Evolutionary conservation across 1,139 yeast species (phyloP), one percentile per base, ranked within the genome.

Genomic region (Diutina neorugosa): DNA sequence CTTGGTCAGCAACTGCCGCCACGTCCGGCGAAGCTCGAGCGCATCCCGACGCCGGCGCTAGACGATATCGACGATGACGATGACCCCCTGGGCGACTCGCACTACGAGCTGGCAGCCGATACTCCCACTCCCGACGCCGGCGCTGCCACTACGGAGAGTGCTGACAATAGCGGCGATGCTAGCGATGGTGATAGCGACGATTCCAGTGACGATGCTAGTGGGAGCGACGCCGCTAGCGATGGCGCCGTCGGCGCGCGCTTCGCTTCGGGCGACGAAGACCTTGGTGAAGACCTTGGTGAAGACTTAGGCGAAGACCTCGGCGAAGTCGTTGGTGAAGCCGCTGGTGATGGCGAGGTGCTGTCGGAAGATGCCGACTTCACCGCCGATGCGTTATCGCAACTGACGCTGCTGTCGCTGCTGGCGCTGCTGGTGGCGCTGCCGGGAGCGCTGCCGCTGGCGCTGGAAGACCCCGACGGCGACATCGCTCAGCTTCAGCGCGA

Each of bases 201-300:
- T 21, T 58, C 56, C 27, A 58, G 55, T 11, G 21, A 57, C 23
- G 60, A 59, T 14, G 68, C 65, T 48, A 61, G 62, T 31, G 60
- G 61, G 23, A 56, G 52, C 20, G 69, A 66, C 54, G 70, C 65
- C 46, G 23, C 61, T 31, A 68, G 65, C 3, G 65, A 61, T 44
- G 66, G 58, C 6, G 37, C 61, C 7, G 58, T 53, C 5, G 55
- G 51, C 21, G n/a, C 11, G 8, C 12, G 14, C 20, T n/a, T 40
- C 4, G 25, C 4, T 23, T 23, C 25, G 25, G 25, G 25, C 8
- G 18, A 11, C 19, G 20, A 20, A 12, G 44, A 51, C 20, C 4
- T 47, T 23, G 40, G 51, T 44, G 54, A 46, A 18, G 51, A 51
- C 16, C 7, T 23, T 21, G 54, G 50, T 14, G 55, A 54, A 40